Conservation (phyloP, 768 basidiomycete genomes). For the Mycena kentingensis region DNA sequence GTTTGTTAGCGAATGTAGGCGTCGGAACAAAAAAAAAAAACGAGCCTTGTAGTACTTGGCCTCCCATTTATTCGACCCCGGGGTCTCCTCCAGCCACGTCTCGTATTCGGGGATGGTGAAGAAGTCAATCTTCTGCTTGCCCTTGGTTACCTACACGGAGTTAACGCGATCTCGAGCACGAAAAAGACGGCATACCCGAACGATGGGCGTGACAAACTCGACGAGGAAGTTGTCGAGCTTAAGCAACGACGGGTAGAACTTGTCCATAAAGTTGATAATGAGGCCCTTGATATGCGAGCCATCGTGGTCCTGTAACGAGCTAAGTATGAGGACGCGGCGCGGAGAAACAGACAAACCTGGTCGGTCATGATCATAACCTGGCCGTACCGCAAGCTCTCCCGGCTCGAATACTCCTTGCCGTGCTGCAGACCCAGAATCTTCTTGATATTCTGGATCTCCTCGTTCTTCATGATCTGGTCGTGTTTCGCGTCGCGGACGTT, state of each 20-base stretch:
- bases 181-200: conserved; percentile 49
- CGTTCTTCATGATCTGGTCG: conserved; percentile 97
- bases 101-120: conserved; percentile 98
- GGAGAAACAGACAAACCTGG: conserved; percentile 56
- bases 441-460: conserved; percentile 96
- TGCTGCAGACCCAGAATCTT: conserved; percentile 97
- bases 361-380: conserved; percentile 99
- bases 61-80: conserved; percentile 78
- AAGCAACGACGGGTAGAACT: conserved; percentile 93
- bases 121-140: conserved; percentile 79
- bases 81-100: conserved; percentile 81
- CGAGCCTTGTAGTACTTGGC: conserved; percentile 97
- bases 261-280: conserved; percentile 95
- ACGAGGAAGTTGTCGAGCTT: conserved; percentile 90
- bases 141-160: conserved; percentile 66
- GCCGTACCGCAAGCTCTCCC: conserved; percentile 81
- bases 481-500: conserved; percentile 97
- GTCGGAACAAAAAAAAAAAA: neutral
- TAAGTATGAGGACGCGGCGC: conserved; percentile 1
- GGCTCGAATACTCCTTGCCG: conserved; percentile 80
- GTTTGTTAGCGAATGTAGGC: conserved; percentile 7
- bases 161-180: neutral
- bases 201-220: conserved; percentile 98
- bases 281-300: conserved; percentile 99
- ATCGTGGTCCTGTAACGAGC: conserved; percentile 82